Evolutionary conservation across 257 asterid species (phyloP), one percentile per base, ranked within the genome.

Genomic region (Solanum commersonii): DNA sequence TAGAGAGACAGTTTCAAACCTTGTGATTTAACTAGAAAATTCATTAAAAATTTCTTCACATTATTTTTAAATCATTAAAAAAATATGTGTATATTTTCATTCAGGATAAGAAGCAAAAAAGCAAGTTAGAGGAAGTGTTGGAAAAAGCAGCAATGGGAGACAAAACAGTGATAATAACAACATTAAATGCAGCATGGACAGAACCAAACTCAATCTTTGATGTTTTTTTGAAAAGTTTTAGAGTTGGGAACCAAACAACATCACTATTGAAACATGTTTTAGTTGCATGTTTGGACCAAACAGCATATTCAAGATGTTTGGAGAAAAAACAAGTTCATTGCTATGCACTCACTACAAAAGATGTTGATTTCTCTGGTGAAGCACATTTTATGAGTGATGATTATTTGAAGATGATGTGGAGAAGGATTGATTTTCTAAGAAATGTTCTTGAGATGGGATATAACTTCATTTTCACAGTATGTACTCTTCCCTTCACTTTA

Each of bases 341-440:
- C 83, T 89, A 90, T 84, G 91, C 91, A 85, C 92, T 93, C 4
- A 90, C 90, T 63, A 92, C 93, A 63, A 77, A 88, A 15, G 94
- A 91, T 20, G 91, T 92, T 38, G 92, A 94, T 83, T 94, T 94
- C 76, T 91, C 98, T 38, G 93, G 93, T 22, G 94, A 92, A 85
- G 95, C 93, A 0, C 40, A 11, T 35, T 94, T 90, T 88, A 92
- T 94, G 96, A 88, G 87, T 13, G 79, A 86, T 23, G 93, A 92
- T 72, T 94, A 94, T 40, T 65, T 94, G 89, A 91, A 92, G 88
- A 91, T 94, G 95, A 90, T 94, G 92, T 94, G 96, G 98, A 90
- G 91, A 71, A 92, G 92, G 88, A 94, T 94, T 60, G 91, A 93
- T 72, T 93, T 94, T 84, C 89, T 91, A 8, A 92, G 87, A 8